Conservation (phyloP, 768 basidiomycete genomes). For the Lentinula guzmanii region DNA sequence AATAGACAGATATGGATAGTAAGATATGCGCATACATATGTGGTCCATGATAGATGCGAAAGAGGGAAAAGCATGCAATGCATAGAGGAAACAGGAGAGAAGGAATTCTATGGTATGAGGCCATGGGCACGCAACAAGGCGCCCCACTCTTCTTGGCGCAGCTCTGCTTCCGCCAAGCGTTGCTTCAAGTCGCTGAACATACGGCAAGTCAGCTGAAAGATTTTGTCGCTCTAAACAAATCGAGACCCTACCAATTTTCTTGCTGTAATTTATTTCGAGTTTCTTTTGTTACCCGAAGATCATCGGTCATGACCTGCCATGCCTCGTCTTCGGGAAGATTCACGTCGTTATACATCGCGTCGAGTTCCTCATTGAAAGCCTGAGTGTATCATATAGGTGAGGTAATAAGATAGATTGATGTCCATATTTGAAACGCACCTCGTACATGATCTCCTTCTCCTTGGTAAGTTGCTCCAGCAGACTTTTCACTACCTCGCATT, state of each 20-base stretch:
- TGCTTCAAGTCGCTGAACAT: conserved; percentile 58
- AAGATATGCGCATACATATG: conserved; percentile 1
- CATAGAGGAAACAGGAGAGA: not conserved
- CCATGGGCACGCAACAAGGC: conserved; percentile 49
- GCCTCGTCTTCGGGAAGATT: conserved; percentile 80
- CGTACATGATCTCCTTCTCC: conserved; percentile 92
- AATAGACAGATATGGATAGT: not conserved
- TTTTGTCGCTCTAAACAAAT: not conserved
- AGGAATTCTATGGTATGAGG: conserved; percentile 26
- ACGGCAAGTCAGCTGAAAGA: conserved; percentile 3
- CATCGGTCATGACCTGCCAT: conserved; percentile 69
- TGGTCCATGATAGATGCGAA: conserved; percentile 8
- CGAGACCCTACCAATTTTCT: conserved; percentile 69
- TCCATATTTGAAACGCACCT: conserved; percentile 41
- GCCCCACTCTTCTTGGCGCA: conserved; percentile 82
- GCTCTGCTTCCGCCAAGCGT: conserved; percentile 61
- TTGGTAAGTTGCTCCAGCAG: conserved; percentile 70
- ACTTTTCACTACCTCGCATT: conserved; percentile 75
- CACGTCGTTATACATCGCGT: conserved; percentile 83
- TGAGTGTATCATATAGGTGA: conserved; percentile 19
- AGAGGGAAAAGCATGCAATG: not conserved
- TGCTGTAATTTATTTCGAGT: conserved; percentile 63
- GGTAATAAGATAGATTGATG: not conserved
- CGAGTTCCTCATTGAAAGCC: conserved; percentile 94
- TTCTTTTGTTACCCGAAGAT: conserved; percentile 72